Base-by-base conservation (phyloP, 345 rosid genomes). In the Litchi chinensis region DNA sequence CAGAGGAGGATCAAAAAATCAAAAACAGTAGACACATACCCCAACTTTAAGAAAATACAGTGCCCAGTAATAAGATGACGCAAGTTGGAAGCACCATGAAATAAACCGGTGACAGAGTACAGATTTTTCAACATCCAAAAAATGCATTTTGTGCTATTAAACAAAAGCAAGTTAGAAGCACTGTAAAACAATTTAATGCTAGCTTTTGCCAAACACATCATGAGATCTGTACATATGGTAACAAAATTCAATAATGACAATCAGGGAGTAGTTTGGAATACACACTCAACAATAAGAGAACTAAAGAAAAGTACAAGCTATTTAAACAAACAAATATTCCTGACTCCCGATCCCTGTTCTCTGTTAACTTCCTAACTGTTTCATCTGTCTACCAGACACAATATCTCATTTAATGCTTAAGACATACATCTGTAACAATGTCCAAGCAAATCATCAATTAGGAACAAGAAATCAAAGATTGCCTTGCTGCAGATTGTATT, bases 1-100 rank as follows among this genome's bases (percentile, higher is more conserved):
- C 62, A 83, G 37, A 82, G 41, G 28, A 64, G 81, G 16, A 70
- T 57, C 21, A 32, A 43, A 43, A 81, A 74, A 69, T 80, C 74
- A 83, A 78, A 48, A 79, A 74, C 40, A 16, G 9, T 65, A 59
- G 64, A 65, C 63, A 76, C 66, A 54, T 26, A 63, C 24, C 26
- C 59, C 37, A 75, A 76, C 57, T 64, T 54, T 59, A 7, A 16
- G 76, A 68, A 74, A 77, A 56, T 57, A 32, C 50, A 28, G 73
- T 74, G 22, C 43, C 24, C 6, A 22, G 74, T 62, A 44, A 71
- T 59, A 73, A 60, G 41, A 28, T 6, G 52, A 52, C 57, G 18
- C 21, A 64, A 57, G 64, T 22, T n/a, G n/a, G 60, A 71, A 50
- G 41, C 71, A n/a, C 15, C 24, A 21, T 6, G 21, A 60, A 21